A percentile compares a stretch with the other conserved stretches of the same genome.
phyloP scores from a whole-genome alignment of 1,284 basidiomycete genomes.

The Porphyrellus sp. region DNA sequence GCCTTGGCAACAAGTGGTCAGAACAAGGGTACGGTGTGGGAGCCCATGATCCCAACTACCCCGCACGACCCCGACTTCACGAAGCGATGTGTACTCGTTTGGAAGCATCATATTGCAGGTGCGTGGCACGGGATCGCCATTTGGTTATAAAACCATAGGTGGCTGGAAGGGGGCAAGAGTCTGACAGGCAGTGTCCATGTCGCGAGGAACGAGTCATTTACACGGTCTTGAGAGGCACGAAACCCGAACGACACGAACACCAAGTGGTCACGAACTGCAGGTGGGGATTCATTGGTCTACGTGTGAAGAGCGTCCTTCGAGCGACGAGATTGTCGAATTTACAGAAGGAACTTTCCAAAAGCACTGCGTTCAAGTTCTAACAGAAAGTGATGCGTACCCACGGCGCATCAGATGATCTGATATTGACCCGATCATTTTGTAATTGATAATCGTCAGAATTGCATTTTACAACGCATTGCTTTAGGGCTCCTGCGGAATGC shows the following conservation, averaged over 20 bases:
- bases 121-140: neutral
- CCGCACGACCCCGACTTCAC: neutral
- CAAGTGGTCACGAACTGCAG: neutral
- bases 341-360: neutral
- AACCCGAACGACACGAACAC: neutral
- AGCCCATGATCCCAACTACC: neutral
- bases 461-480: neutral
- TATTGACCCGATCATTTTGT: too few relatives aligned
- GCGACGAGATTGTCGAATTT: neutral
- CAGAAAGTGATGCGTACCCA: too few relatives aligned
- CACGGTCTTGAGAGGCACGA: neutral
- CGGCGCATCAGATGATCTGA: too few relatives aligned
- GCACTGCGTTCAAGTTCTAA: neutral
- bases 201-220: neutral
- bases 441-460: too few relatives aligned
- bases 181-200: neutral
- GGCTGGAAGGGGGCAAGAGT: neutral
- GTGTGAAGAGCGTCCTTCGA: neutral
- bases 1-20: neutral
- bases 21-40: neutral
- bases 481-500: neutral
- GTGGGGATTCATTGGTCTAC: constrained; percentile 6
- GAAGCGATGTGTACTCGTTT: constrained; percentile 6
- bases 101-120: constrained; percentile 8
- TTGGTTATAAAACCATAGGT: neutral